These are phyloP conservation scores for Lepidium sativum DNA, from an alignment of 345 rosid species.

Conservation along the genomic window DNA sequence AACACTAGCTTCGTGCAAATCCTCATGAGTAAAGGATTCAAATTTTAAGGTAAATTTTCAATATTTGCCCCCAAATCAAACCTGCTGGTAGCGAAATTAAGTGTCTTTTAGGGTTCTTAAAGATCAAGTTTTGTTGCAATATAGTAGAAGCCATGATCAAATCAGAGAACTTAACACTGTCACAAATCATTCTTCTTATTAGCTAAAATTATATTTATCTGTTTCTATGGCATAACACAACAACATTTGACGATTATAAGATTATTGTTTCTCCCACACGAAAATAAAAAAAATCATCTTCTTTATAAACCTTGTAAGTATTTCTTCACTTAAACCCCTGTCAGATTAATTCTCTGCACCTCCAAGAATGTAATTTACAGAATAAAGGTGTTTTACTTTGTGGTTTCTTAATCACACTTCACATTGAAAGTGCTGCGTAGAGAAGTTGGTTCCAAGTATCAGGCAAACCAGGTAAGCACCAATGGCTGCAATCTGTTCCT, in stretches of 20 bases:
- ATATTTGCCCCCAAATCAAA: neutral
- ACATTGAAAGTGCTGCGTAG: slow-evolving; percentile 64
- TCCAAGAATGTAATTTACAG: slow-evolving; percentile 32
- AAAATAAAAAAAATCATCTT: slow-evolving; percentile 4
- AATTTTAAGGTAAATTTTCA: neutral
- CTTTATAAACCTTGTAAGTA: neutral
- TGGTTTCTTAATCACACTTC: slow-evolving; percentile 9
- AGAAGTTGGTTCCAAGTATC: slow-evolving; percentile 97
- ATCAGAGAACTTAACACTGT: too few relatives aligned
- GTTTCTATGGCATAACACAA: neutral
- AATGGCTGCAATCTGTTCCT: slow-evolving; percentile 89
- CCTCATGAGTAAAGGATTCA: slow-evolving; percentile 11
- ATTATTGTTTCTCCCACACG: slow-evolving; percentile 1
- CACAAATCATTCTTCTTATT: too few relatives aligned
- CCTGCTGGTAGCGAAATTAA: neutral
- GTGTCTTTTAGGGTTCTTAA: slow-evolving; percentile 2
- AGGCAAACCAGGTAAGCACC: slow-evolving; percentile 97
- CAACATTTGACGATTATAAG: neutral
- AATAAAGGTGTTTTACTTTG: slow-evolving; percentile 6
- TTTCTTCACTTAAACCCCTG: neutral
- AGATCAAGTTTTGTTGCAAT: neutral
- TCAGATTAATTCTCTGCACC: slow-evolving; percentile 13
- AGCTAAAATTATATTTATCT: too few relatives aligned
- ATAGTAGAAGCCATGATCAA: too few relatives aligned
- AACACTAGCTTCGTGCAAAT: slow-evolving; percentile 11